Conservation (phyloP, 805 yeast genomes). For the Kluyveromyces lactis region DNA sequence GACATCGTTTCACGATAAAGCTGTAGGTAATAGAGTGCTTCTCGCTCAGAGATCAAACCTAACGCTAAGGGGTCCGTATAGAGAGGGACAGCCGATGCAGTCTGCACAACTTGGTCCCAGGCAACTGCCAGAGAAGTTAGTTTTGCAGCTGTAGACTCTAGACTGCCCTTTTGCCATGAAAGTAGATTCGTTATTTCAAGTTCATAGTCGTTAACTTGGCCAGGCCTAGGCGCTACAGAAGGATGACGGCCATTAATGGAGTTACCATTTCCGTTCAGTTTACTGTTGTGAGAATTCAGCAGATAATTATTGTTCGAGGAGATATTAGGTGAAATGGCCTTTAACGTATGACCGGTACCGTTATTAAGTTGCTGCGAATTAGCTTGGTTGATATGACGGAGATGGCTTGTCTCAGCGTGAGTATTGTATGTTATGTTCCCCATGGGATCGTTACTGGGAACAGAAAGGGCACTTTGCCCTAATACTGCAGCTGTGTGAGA, state of each 20-base stretch:
- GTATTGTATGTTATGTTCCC: not conserved
- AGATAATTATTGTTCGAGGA: not conserved
- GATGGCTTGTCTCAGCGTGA: not conserved
- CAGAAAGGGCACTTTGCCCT: not conserved
- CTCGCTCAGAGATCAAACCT: slow-evolving; percentile 50
- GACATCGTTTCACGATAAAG: slow-evolving; percentile 42
- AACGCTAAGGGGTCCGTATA: slow-evolving; percentile 45
- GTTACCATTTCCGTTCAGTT: not conserved
- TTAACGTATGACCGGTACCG: not conserved
- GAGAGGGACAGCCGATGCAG: slow-evolving; percentile 35
- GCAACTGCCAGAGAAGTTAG: slow-evolving; percentile 34
- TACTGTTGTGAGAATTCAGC: not conserved
- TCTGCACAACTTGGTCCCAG: slow-evolving; percentile 38
- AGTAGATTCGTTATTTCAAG: slow-evolving; percentile 12
- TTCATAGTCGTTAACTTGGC: slow-evolving; percentile 2
- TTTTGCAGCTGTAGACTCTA: slow-evolving; percentile 37
- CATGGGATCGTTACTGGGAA: not conserved
- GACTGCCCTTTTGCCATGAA: slow-evolving; percentile 21
- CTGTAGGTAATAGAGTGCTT: slow-evolving; percentile 48
- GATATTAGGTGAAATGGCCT: not conserved
- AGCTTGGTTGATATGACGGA: too few species aligned
- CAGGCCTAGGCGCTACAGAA: not conserved
- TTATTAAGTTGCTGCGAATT: not conserved
- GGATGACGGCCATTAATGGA: not conserved
- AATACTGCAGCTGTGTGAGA: not conserved